Conservation (phyloP, 2,329 filamentous ascomycete genomes). For the Biscogniauxia sp. region DNA sequence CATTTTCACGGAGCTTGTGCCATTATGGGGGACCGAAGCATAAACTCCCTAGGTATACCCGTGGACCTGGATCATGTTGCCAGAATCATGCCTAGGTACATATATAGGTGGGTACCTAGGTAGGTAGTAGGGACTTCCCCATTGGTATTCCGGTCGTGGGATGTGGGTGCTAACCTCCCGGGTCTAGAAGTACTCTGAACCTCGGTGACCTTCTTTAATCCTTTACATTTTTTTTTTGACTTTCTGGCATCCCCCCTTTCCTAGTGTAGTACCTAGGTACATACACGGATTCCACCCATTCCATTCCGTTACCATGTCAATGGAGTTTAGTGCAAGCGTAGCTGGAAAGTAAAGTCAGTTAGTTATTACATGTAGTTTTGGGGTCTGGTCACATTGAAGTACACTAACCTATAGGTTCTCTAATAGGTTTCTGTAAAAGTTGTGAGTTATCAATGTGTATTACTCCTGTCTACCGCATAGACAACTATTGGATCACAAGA, state of each 20-base stretch:
- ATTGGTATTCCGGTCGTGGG: background rate
- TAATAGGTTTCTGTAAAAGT: no score
- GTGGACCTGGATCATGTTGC: no score
- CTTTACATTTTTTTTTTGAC: no score
- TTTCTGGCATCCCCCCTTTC: background rate
- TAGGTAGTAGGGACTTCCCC: background rate
- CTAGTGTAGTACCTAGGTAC: no score
- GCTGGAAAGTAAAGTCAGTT: no score
- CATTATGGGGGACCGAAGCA: background rate
- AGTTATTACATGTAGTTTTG: no score
- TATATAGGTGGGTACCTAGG: no score
- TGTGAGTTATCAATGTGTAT: background rate
- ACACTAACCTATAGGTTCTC: no score
- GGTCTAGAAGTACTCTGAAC: background rate
- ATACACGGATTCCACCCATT: background rate
- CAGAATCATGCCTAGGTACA: no score
- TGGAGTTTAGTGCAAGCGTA: no score
- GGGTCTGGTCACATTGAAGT: no score
- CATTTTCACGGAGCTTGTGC: background rate
- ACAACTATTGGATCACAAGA: conserved; percentile 7
- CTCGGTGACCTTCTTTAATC: background rate
- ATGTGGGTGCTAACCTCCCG: background rate
- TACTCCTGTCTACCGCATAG: background rate
- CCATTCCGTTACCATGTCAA: no score
- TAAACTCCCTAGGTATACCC: background rate